Evolutionary conservation across 176 grass and related monocot species (phyloP), one percentile per base, ranked within the genome.

Genomic region (Ampelocalamus luodianensis): DNA sequence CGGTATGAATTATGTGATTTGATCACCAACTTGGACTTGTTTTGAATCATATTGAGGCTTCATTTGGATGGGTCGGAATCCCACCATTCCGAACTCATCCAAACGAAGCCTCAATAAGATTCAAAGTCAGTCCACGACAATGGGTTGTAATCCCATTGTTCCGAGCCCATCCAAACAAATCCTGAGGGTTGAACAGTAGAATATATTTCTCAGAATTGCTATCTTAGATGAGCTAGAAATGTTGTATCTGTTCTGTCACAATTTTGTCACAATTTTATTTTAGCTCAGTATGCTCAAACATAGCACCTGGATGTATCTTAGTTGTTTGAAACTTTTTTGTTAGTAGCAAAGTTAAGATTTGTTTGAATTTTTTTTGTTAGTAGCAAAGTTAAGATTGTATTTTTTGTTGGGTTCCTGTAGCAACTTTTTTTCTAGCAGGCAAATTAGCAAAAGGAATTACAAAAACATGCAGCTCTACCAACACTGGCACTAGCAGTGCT

Each of bases 401-500:
- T 8, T 58, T 49, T 8, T 58, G 23, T 56, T 24, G 18, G 40
- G 24, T 69, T 68, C 18, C 26, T 49, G 39, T 58, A 67, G 40
- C 61, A 61, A 13, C 23, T 60, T 50, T 54, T 54, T 58, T 65
- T 77, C 27, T 82, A 70, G 55, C 68, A 67, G 44, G 23, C 6
- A 64, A 74, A 79, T 48, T 44, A 75, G 29, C 15, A 50, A 64
- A 26, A n/a, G 24, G 13, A 46, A 6, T 85, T 72, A 56, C 6
- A 24, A 34, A 15, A 10, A 1, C 64, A 16, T 59, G 27, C 26
- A 60, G 65, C 23, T 53, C 44, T 34, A 77, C 14, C 49, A 55
- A 24, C 4, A 53, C n/a, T 34, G 39, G 8, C 80, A 76, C 72
- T 79, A 78, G 45, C 45, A 59, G 66, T 85, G 71, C 60, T 85